Base-by-base conservation (phyloP, 1,139 yeast species). In the Zygosaccharomyces sapae region DNA sequence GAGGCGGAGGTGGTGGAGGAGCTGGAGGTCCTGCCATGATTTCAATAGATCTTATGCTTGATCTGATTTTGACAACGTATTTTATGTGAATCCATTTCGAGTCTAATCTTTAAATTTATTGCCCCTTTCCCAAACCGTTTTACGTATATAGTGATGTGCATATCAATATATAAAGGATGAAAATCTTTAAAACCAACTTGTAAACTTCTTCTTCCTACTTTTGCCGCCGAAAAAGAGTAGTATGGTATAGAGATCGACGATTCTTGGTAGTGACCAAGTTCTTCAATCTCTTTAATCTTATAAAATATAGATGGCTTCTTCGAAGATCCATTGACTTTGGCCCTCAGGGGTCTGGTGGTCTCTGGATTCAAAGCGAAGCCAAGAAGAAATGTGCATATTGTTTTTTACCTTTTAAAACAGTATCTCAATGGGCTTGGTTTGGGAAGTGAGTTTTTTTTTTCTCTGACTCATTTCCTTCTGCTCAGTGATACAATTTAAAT, bases 321-420 rank as follows among this genome's bases (percentile, higher is more conserved):
- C 85, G 85, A 80, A 80, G 85, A 79, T 79, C 76, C 75, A 64
- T 72, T 70, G 65, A 71, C 75, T 76, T 69, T 65, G 55, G 61
- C 52, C 55, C 59, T 65, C 58, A 16, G 39, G 69, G 31, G 31
- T 27, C 63, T 43, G 39, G 75, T 79, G 80, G 81, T 72, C 64
- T 73, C 69, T 67, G 70, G 81, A 79, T 79, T 80, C 85, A 80
- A 80, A 80, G 81, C 80, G 83, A 76, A 70, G 84, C 83, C 83
- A 61, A 80, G 75, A 80, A 39, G 47, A 53, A 57, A 55, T 47
- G 57, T 48, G 51, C 34, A 42, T 41, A 36, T 46, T 48, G 44
- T 43, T 22, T 16, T 36, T 18, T 12, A 18, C 27, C 38, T 39
- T 25, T 24, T 36, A 42, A 45, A 22, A 43, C 52, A 48, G 37